Base-by-base conservation (phyloP, 352 stramenopile genomes). In the Phytophthora sansomeana region DNA sequence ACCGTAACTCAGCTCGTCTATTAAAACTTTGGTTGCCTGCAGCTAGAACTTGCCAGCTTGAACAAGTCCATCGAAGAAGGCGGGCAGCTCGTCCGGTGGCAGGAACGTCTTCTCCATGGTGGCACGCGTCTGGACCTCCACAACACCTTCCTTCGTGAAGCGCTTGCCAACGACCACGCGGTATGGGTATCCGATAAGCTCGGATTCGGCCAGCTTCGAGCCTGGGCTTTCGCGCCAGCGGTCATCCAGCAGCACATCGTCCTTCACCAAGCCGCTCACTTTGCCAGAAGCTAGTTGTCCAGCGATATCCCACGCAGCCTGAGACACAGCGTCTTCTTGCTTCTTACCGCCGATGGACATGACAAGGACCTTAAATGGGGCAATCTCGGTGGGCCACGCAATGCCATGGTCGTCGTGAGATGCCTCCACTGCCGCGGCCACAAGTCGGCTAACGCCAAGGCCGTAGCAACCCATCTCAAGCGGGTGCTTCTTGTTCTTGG, bases 381-480 rank as follows among this genome's bases (percentile, higher is more conserved):
- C 87, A 51, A 97, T 91, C 17, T 82, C 85, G 1, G 68, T 69
- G 3, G 90, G 90, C 90, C 90, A 97, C 6, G 91, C 69, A 56
- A 96, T 95, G 0, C 89, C 90, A 21, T 90, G 55, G 17, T 78
- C 59, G 67, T 96, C 89, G 49, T 95, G 87, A 8, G 72, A 88
- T 24, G 80, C 84, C 51, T 97, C 90, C 11, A 97, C 90, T 13
- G 90, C 62, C 1, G 87, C 87, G 29, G 90, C 88, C 17, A 97
- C 75, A 28, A 97, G 58, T 10, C 90, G 87, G 29, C 85, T 83
- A 52, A 97, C 79, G 49, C 90, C 90, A 72, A 97, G 88, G 39
- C 90, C 90, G 61, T 87, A 97, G 67, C 90, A 97, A 8, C 88
- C 90, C 90, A 97, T 97, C 44, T 94, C 88, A 63, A 97, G 79